Percentiles rank a stretch among this genome's conserved stretches.
Conservation (phyloP, 1,284 basidiomycete species). For the Malassezia globosa region DNA sequence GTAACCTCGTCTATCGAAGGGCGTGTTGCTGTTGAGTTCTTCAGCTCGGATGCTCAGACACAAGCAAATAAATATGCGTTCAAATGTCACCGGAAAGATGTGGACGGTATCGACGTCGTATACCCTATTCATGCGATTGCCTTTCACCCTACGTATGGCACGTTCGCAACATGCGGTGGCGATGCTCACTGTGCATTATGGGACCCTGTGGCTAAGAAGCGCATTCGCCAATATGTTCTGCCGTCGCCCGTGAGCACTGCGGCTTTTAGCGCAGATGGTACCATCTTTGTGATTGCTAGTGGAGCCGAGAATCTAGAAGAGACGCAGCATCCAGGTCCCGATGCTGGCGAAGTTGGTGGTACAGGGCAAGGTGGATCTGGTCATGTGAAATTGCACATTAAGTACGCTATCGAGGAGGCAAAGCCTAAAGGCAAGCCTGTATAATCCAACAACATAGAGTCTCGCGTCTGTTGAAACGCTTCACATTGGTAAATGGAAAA, state of each 20-base stretch:
- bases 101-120: conserved; percentile 88
- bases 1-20: conserved; percentile 89
- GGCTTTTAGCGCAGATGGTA: conserved; percentile 27
- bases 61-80: conserved; percentile 90
- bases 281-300: conserved; percentile 28
- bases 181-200: conserved; percentile 84
- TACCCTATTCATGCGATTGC: conserved; percentile 92
- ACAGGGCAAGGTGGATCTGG: conserved; percentile 21
- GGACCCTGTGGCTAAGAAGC: conserved; percentile 94
- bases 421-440: conserved; percentile 16
- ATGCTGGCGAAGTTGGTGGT: conserved; percentile 21
- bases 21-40: conserved; percentile 91
- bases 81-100: conserved; percentile 84
- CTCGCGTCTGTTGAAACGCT: conserved; percentile 3
- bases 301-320: conserved; percentile 29
- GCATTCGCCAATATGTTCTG: conserved; percentile 67
- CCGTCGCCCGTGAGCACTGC: conserved; percentile 26
- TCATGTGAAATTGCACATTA: conserved; percentile 19
- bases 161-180: conserved; percentile 85
- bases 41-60: conserved; percentile 63
- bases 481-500: too few relatives aligned
- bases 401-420: conserved; percentile 28
- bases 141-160: conserved; percentile 65
- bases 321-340: conserved; percentile 9
- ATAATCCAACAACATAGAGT: neutral